phyloP scores from a whole-genome alignment of 768 basidiomycete species.

The Lanmaoa pseudosensibilis region DNA sequence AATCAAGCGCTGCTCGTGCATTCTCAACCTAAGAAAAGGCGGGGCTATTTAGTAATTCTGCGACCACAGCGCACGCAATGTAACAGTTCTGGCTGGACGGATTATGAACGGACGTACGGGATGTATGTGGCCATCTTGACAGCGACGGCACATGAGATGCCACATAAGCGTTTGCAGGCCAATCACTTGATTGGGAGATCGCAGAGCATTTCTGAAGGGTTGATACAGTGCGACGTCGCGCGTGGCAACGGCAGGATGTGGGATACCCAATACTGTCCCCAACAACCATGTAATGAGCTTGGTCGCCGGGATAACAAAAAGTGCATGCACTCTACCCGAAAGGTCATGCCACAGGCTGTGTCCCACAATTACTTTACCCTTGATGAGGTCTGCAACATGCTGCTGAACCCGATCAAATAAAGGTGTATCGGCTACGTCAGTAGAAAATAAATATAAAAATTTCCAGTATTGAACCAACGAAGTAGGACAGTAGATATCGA shows the following conservation, averaged over 20 bases:
- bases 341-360: slow-evolving; percentile 81
- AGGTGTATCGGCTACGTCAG: slow-evolving; percentile 38
- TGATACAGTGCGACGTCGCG: slow-evolving; percentile 80
- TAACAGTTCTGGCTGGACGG: neutral
- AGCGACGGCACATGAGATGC: slow-evolving; percentile 78
- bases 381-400: slow-evolving; percentile 61
- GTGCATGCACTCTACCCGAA: slow-evolving; percentile 49
- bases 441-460: neutral
- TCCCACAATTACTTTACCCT: slow-evolving; percentile 71
- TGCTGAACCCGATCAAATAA: slow-evolving; percentile 66
- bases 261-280: slow-evolving; percentile 68
- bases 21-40: slow-evolving; percentile 62
- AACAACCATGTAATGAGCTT: slow-evolving; percentile 17
- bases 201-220: slow-evolving; percentile 74
- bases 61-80: slow-evolving; percentile 1
- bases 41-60: slow-evolving; percentile 12
- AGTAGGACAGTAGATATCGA: slow-evolving; percentile 1
- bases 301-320: neutral
- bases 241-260: slow-evolving; percentile 74
- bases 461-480: neutral
- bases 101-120: slow-evolving; percentile 51
- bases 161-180: slow-evolving; percentile 80
- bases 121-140: slow-evolving; percentile 69
- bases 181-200: slow-evolving; percentile 62
- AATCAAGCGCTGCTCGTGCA: slow-evolving; percentile 56